Evolutionary conservation across 2,329 filamentous ascomycete genomes (phyloP).

Genomic region (Raffaelea ambrosiae): DNA sequence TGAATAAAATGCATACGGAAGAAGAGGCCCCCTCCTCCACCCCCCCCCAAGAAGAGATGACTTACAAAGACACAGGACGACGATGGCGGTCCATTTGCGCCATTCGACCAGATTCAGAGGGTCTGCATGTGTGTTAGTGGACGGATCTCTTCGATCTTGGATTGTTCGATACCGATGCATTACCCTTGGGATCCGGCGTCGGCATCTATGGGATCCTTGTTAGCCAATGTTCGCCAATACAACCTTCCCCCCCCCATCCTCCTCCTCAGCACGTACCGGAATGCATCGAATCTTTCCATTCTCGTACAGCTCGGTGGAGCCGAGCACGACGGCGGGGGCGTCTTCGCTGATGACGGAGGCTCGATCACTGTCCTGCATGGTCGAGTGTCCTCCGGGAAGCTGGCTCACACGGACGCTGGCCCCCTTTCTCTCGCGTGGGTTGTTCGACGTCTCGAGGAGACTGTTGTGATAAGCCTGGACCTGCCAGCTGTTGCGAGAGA

Average conservation of each 20-base stretch:
- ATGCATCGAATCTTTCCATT: conserved; percentile 11
- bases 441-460: background rate
- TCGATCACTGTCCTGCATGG: background rate
- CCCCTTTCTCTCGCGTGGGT: background rate
- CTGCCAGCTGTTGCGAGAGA: conserved; percentile 3
- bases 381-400: background rate
- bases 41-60: too few species aligned
- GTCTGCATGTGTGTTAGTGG: conserved; percentile 13
- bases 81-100: conserved; percentile 23
- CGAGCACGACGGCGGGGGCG: conserved; percentile 1
- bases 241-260: background rate
- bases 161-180: background rate
- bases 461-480: conserved; percentile 1
- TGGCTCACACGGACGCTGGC: background rate
- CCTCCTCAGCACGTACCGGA: conserved; percentile 2
- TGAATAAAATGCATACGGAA: background rate
- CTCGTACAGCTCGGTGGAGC: conserved; percentile 13
- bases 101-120: conserved; percentile 22
- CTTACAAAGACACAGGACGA: conserved; percentile 17
- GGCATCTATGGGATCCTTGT: conserved; percentile 5
- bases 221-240: background rate
- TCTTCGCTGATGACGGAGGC: background rate
- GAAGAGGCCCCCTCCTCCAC: too few species aligned
- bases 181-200: conserved; percentile 12
- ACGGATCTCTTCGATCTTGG: background rate